These are phyloP conservation scores for Filobasidium wieringae DNA, from an alignment of 768 basidiomycete species.

Conservation along the genomic window DNA sequence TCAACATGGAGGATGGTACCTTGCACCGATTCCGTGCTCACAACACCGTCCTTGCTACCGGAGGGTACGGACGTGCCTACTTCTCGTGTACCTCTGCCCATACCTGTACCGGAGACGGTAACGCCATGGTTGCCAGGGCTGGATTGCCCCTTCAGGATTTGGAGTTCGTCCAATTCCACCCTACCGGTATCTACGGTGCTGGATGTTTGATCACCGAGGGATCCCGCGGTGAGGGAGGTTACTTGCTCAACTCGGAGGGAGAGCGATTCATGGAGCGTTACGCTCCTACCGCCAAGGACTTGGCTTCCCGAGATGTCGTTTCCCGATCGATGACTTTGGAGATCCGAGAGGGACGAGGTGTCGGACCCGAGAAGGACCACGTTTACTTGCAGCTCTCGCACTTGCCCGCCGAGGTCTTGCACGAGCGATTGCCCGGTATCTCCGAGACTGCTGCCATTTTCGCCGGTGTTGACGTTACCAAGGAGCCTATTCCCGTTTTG, in stretches of 20 bases:
- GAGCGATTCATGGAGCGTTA: slow-evolving; percentile 99
- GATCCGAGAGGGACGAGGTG: slow-evolving; percentile 96
- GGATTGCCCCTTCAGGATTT: slow-evolving; percentile 92
- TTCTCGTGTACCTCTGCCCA: slow-evolving; percentile 96
- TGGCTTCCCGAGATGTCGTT: slow-evolving; percentile 97
- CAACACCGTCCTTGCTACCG: slow-evolving; percentile 96
- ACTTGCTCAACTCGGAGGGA: slow-evolving; percentile 93
- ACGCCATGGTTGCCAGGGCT: slow-evolving; percentile 94
- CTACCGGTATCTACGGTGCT: slow-evolving; percentile 98
- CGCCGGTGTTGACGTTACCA: slow-evolving; percentile 96
- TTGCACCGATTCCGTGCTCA: slow-evolving; percentile 96
- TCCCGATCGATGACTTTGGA: slow-evolving; percentile 99
- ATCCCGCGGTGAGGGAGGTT: slow-evolving; percentile 97
- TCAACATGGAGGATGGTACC: slow-evolving; percentile 99
- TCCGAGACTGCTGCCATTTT: slow-evolving; percentile 99
- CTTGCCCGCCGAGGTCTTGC: slow-evolving; percentile 85
- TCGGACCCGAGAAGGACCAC: slow-evolving; percentile 97
- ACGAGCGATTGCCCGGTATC: slow-evolving; percentile 95
- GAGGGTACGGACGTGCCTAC: slow-evolving; percentile 95
- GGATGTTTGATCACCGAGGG: slow-evolving; percentile 99
- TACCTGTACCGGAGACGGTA: slow-evolving; percentile 97
- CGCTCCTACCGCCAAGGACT: slow-evolving; percentile 97
- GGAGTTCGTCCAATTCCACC: slow-evolving; percentile 99
- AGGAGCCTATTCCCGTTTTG: slow-evolving; percentile 96
- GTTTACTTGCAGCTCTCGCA: slow-evolving; percentile 93